A percentile compares a stretch with the other conserved stretches of the same genome.
Conservation (phyloP, 108 stramenopile genomes). For the Cylindrotheca fusiformis region DNA sequence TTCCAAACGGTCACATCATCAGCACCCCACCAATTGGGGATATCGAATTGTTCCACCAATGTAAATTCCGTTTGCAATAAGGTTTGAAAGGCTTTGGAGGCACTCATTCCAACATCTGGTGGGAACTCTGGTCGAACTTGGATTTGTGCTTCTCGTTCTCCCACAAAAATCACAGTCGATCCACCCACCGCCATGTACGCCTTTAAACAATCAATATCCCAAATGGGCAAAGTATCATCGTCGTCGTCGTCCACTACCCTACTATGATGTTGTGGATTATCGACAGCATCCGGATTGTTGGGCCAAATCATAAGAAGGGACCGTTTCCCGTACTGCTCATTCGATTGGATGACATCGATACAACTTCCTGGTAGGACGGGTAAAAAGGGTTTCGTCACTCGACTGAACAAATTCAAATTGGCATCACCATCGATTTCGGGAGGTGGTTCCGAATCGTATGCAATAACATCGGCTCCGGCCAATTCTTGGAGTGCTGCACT, state of each 20-base stretch:
- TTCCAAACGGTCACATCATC: conserved; percentile 56
- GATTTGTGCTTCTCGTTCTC: conserved; percentile 43
- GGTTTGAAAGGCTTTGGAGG: conserved; percentile 40
- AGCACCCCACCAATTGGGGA: conserved; percentile 49
- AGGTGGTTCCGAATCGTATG: conserved; percentile 32
- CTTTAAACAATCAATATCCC: conserved; percentile 44
- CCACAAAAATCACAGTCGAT: conserved; percentile 45
- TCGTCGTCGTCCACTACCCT: too few species aligned
- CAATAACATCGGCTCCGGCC: conserved; percentile 34
- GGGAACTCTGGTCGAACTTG: conserved; percentile 7
- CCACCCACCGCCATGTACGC: conserved; percentile 41
- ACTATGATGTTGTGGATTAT: conserved; percentile 28
- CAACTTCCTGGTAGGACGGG: not conserved
- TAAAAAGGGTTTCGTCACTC: conserved; percentile 17
- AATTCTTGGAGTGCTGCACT: conserved; percentile 23
- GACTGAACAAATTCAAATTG: conserved; percentile 30
- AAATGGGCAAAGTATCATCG: conserved; percentile 19
- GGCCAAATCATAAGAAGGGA: conserved; percentile 53
- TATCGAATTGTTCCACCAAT: conserved; percentile 23
- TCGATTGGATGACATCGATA: not conserved
- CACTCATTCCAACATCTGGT: conserved; percentile 45
- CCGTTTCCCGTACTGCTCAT: not conserved
- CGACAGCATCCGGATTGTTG: conserved; percentile 53
- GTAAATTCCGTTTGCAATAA: conserved; percentile 34
- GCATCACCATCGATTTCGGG: conserved; percentile 9